Conservation (phyloP, 192 early-diverging fungal genomes). For the Pilaira anomala region DNA sequence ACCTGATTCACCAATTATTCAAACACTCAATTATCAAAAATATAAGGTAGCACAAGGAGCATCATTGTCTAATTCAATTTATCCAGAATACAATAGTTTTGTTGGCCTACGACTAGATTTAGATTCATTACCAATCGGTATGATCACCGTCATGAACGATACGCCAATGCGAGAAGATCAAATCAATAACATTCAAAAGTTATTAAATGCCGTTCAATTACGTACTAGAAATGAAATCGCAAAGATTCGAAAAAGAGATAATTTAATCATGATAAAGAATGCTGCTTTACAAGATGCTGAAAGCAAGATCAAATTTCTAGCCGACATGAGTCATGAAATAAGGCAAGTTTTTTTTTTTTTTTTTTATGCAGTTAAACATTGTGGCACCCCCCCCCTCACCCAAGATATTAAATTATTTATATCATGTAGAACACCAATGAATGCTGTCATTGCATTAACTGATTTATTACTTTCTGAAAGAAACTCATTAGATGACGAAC, state of each 20-base stretch:
- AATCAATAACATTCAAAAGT: constrained; percentile 21
- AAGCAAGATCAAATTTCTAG: constrained; percentile 54
- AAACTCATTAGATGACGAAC: constrained; percentile 42
- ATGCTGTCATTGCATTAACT: constrained; percentile 52
- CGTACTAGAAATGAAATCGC: constrained; percentile 43
- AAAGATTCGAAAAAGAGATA: constrained; percentile 37
- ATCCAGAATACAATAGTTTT: constrained; percentile 27
- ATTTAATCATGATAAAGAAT: constrained; percentile 41
- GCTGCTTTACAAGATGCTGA: constrained; percentile 48
- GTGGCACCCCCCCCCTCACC: too few species aligned
- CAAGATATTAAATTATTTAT: neutral
- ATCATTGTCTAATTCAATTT: constrained; percentile 6
- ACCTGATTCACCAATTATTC: constrained; percentile 11
- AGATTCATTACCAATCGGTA: constrained; percentile 33
- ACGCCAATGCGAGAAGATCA: constrained; percentile 31
- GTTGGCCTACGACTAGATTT: constrained; percentile 41
- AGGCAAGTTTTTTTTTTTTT: constrained; percentile 27
- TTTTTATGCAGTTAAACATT: neutral
- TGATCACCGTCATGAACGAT: constrained; percentile 40
- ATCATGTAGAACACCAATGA: constrained; percentile 49
- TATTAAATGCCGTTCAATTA: constrained; percentile 34
- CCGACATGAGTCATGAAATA: constrained; percentile 57
- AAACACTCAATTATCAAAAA: constrained; percentile 1
- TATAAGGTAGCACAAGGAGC: constrained; percentile 8
- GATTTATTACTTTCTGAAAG: constrained; percentile 49